Percentiles rank a stretch among this genome's conserved stretches.
phyloP scores from a whole-genome alignment of 2,329 filamentous ascomycete genomes.

The Hortaea sp. region DNA sequence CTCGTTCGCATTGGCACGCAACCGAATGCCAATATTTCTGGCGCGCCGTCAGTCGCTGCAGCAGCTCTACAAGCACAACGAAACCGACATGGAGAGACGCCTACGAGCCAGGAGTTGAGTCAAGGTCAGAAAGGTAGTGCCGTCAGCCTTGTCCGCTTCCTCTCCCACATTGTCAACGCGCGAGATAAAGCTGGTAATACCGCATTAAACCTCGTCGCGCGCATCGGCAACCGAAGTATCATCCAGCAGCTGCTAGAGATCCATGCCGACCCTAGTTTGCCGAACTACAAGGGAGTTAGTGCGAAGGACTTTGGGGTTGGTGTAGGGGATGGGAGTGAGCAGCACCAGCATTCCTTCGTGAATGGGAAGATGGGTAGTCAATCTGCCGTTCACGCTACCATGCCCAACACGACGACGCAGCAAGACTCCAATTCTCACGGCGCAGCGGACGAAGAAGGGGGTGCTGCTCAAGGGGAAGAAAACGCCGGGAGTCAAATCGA shows the following conservation, averaged over 20 bases:
- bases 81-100: constrained; percentile 3
- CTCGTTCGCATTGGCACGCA: constrained; percentile 64
- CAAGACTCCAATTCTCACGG: constrained; percentile 13
- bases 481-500: constrained; percentile 40
- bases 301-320: constrained; percentile 94
- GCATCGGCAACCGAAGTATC: constrained; percentile 87
- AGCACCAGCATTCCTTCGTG: constrained; percentile 27
- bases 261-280: constrained; percentile 82
- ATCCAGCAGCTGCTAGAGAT: constrained; percentile 96
- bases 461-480: constrained; percentile 27
- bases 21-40: constrained; percentile 24
- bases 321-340: constrained; percentile 76
- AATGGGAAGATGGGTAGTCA: constrained; percentile 15
- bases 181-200: constrained; percentile 92
- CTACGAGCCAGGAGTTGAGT: constrained; percentile 14
- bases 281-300: constrained; percentile 78
- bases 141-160: constrained; percentile 84
- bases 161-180: constrained; percentile 93
- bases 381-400: constrained; percentile 3
- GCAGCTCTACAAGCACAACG: constrained; percentile 13
- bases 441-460: constrained; percentile 15
- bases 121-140: constrained; percentile 34
- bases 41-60: constrained; percentile 45
- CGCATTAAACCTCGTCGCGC: constrained; percentile 82
- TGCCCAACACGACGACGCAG: constrained; percentile 3